Evolutionary conservation across 108 stramenopile genomes (phyloP).

Genomic region (Stephanodiscus minutulus): DNA sequence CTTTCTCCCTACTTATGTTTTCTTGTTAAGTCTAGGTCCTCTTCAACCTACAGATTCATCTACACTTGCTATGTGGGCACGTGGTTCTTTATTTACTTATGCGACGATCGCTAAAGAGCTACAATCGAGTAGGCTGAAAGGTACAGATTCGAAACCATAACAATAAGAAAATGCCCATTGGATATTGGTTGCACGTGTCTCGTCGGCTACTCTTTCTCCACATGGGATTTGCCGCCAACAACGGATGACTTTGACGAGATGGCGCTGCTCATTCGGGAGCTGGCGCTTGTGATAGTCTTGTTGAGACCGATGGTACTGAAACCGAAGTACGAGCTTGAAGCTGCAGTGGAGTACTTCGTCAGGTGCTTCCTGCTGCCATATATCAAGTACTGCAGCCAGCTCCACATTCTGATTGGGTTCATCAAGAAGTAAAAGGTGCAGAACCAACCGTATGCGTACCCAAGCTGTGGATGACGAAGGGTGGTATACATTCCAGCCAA

Average conservation of each 20-base stretch:
- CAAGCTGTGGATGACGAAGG: conserved; percentile 13
- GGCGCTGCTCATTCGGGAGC: neutral
- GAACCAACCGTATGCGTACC: conserved; percentile 35
- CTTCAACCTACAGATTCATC: too few relatives aligned
- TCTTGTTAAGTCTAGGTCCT: too few relatives aligned
- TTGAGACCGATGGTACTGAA: conserved; percentile 49
- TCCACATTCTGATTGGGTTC: conserved; percentile 33
- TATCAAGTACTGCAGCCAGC: conserved; percentile 43
- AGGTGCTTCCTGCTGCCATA: conserved; percentile 46
- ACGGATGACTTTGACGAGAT: neutral
- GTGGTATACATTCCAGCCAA: conserved; percentile 29
- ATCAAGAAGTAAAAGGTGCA: conserved; percentile 26
- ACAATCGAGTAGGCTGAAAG: too few relatives aligned
- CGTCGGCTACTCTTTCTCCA: too few relatives aligned
- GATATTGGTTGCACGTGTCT: too few relatives aligned
- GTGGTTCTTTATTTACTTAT: too few relatives aligned
- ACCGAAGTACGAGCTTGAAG: conserved; percentile 45
- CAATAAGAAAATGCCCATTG: too few relatives aligned
- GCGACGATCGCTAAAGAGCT: too few relatives aligned
- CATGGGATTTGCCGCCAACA: neutral
- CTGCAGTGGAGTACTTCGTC: conserved; percentile 30
- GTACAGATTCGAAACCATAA: too few relatives aligned
- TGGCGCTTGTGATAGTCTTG: neutral
- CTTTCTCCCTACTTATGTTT: too few relatives aligned
- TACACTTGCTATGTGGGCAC: too few relatives aligned